These are phyloP conservation scores for Pseudonitzschia multiseries DNA, from an alignment of 108 stramenopile species.

Conservation along the genomic window DNA sequence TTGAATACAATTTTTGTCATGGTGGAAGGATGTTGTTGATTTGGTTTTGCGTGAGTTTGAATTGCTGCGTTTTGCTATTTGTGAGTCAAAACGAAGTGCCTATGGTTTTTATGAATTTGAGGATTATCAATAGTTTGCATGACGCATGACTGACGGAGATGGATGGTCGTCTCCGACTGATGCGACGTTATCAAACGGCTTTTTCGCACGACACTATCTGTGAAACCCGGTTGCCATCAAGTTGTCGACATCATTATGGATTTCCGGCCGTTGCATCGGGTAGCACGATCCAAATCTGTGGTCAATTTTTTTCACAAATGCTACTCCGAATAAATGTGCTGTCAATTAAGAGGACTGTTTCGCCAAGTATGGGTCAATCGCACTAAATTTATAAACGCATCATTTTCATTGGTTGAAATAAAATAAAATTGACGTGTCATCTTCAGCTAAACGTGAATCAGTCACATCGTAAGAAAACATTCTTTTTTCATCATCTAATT, in stretches of 20 bases:
- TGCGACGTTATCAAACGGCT: neutral
- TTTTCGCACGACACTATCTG: neutral
- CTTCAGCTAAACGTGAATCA: no score
- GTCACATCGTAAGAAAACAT: no score
- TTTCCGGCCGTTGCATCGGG: slow-evolving; percentile 1
- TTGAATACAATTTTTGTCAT: neutral
- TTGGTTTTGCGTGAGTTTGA: neutral
- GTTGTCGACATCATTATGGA: neutral
- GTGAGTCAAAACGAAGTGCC: no score
- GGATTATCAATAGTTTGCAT: no score
- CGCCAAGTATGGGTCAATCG: no score
- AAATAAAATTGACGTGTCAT: no score
- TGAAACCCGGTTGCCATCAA: slow-evolving; percentile 1
- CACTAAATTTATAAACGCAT: no score
- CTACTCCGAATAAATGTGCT: slow-evolving; percentile 4
- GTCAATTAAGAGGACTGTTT: neutral
- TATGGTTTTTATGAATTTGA: no score
- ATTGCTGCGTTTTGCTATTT: neutral
- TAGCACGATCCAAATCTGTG: neutral
- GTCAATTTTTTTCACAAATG: neutral
- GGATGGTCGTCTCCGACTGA: neutral
- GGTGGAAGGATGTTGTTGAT: neutral
- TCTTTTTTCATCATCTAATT: no score
- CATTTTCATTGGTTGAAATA: no score
- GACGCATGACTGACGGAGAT: no score